These are phyloP conservation scores for Neonectria magnoliae DNA, from an alignment of 2,329 filamentous ascomycete genomes.

Conservation along the genomic window DNA sequence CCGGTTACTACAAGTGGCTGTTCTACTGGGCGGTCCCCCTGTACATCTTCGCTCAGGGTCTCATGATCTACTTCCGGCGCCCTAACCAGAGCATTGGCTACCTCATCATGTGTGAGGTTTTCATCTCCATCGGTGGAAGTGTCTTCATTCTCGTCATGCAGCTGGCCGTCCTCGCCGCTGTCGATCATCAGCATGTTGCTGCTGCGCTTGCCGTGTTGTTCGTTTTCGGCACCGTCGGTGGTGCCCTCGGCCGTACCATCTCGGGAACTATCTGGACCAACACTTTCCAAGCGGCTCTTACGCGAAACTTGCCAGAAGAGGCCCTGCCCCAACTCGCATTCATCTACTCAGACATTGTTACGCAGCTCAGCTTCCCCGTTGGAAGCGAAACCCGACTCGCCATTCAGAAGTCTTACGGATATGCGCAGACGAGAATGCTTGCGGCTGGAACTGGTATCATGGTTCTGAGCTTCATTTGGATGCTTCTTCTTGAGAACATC, in stretches of 20 bases:
- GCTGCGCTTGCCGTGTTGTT: slow-evolving; percentile 57
- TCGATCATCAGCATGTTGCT: slow-evolving; percentile 64
- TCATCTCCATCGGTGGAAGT: slow-evolving; percentile 62
- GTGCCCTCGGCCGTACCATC: slow-evolving; percentile 57
- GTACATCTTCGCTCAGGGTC: slow-evolving; percentile 62
- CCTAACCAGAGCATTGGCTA: slow-evolving; percentile 56
- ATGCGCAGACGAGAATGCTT: slow-evolving; percentile 55
- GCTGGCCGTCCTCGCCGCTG: slow-evolving; percentile 66
- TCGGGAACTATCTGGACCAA: slow-evolving; percentile 56
- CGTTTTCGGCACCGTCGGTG: slow-evolving; percentile 56
- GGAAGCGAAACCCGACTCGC: slow-evolving; percentile 53
- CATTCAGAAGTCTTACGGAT: slow-evolving; percentile 58
- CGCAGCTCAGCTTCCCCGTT: slow-evolving; percentile 52
- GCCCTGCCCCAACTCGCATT: slow-evolving; percentile 51
- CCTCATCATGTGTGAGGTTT: slow-evolving; percentile 63
- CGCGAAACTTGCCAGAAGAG: slow-evolving; percentile 50
- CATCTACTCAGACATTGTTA: slow-evolving; percentile 50
- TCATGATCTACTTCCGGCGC: slow-evolving; percentile 49
- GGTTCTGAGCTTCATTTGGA: slow-evolving; percentile 40
- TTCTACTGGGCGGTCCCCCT: slow-evolving; percentile 58
- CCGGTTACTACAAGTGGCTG: slow-evolving; percentile 61
- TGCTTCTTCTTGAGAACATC: slow-evolving; percentile 45
- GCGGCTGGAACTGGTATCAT: slow-evolving; percentile 48
- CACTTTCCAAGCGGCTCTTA: slow-evolving; percentile 49
- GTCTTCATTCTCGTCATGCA: slow-evolving; percentile 65